Evolutionary conservation across 1,284 basidiomycete species (phyloP), one percentile per base, ranked within the genome.

Genomic region (Chalciporus sp.): DNA sequence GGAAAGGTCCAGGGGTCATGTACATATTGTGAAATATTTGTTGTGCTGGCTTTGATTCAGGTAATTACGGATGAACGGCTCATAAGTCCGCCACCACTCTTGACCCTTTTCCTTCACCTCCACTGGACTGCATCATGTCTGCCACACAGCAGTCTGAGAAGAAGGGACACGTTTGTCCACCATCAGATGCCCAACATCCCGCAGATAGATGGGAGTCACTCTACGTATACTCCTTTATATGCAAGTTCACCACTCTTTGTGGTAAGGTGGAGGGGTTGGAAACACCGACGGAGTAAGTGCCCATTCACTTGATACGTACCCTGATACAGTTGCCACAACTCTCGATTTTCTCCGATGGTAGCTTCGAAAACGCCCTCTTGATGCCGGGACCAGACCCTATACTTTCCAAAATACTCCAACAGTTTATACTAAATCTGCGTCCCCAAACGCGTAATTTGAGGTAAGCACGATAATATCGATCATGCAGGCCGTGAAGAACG

Each of bases 391-490:
- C 85, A 57, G 85, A 88, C 72, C 77, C 80, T 58, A 79, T 91
- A 63, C 76, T 92, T 58, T 85, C 82, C 44, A 79, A 82, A 63
- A 76, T 92, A 64, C 81, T 92, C 42, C 76, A 78, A 60, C 82
- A 84, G 58, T 92, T 92, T 68, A 80, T 92, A 61, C 75, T 86
- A 61, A 91, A 90, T 71, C 80, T 92, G 62, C 82, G 84, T 66
- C 89, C 90, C 33, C 84, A 86, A 69, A 86, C 89, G 83, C 87
- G 89, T 84, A 91, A 91, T 77, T 78, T 88, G 70, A 89, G 85
- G 90, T 90, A 73, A 67, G 67, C 70, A 68, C 70, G 65, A 65
- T 67, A 50, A 51, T 55, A 58, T 63, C 61, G 59, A 54, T 64
- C 61, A 59, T 56, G 46, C 45, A 53, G 42, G 60, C 43, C 61